phyloP scores from a whole-genome alignment of 1,139 yeast genomes.

The Yamadazyma epiphylla region DNA sequence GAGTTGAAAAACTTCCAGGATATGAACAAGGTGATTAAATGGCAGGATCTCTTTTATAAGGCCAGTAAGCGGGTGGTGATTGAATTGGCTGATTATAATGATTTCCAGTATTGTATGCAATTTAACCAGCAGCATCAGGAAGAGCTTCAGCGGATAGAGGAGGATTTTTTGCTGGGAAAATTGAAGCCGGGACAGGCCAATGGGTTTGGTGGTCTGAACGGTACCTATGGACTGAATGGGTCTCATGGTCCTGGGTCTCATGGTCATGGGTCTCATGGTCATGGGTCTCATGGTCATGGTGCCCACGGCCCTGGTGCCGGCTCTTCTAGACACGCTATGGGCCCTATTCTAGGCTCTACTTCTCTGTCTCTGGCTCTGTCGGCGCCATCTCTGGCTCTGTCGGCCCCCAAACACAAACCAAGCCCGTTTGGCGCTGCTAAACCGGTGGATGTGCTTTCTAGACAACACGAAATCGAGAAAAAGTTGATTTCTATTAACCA shows the following conservation, averaged over 20 bases:
- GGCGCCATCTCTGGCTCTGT: no score
- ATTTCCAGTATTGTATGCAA: conserved; percentile 43
- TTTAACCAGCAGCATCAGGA: conserved; percentile 34
- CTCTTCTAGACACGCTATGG: not conserved
- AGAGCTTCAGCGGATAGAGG: conserved; percentile 28
- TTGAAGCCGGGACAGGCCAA: conserved; percentile 7
- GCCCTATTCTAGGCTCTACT: no score
- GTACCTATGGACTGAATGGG: no score
- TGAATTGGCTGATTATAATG: conserved; percentile 46
- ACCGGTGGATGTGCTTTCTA: conserved; percentile 42
- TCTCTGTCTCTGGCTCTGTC: no score
- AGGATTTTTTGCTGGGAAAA: conserved; percentile 25
- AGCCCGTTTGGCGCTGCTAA: conserved; percentile 47
- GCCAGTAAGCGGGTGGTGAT: conserved; percentile 39
- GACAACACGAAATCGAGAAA: conserved; percentile 40
- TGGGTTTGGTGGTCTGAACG: conserved; percentile 1
- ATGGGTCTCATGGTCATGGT: not conserved
- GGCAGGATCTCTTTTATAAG: conserved; percentile 43
- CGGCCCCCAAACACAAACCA: conserved; percentile 14
- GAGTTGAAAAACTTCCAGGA: conserved; percentile 49
- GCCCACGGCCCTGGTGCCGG: not conserved
- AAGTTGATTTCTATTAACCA: conserved; percentile 50
- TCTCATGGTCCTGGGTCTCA: not conserved
- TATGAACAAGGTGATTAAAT: conserved; percentile 40
- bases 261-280: not conserved